Percentiles rank a stretch among this genome's conserved stretches.
phyloP scores from a whole-genome alignment of 2,329 filamentous ascomycete species.

The Phialophora chinensis region DNA sequence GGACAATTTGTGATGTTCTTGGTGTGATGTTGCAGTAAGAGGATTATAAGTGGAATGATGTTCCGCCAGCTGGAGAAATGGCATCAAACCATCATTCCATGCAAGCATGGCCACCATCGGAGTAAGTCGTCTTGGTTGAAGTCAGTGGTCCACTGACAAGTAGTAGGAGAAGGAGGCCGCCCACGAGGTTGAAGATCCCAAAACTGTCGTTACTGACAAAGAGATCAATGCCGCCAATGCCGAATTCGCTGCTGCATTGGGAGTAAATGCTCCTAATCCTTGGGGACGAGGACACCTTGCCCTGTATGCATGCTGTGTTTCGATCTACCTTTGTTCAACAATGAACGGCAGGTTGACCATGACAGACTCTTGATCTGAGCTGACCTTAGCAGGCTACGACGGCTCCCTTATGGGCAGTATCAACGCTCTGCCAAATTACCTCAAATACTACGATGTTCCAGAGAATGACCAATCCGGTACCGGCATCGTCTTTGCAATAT shows the following conservation, averaged over 20 bases:
- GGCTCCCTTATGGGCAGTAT: slow-evolving; percentile 56
- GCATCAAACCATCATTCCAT: background rate
- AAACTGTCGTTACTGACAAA: slow-evolving; percentile 87
- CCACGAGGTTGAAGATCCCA: slow-evolving; percentile 62
- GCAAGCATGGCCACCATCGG: slow-evolving; percentile 11
- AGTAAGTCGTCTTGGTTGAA: background rate
- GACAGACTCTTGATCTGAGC: background rate
- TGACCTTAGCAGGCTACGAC: slow-evolving; percentile 54
- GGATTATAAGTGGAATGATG: slow-evolving; percentile 13
- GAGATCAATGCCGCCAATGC: slow-evolving; percentile 70
- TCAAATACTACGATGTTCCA: slow-evolving; percentile 58
- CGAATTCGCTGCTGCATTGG: slow-evolving; percentile 22
- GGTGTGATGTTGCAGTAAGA: background rate
- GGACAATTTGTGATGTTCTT: background rate
- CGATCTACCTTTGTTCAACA: slow-evolving; percentile 37
- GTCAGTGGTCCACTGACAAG: background rate
- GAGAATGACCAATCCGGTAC: slow-evolving; percentile 40
- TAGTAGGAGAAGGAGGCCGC: slow-evolving; percentile 10
- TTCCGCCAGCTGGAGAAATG: background rate
- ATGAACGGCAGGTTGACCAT: slow-evolving; percentile 34
- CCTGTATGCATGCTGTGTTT: slow-evolving; percentile 33
- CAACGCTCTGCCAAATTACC: slow-evolving; percentile 63
- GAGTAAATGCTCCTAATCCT: slow-evolving; percentile 29
- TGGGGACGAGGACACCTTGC: slow-evolving; percentile 34
- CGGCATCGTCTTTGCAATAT: slow-evolving; percentile 55